Base-by-base conservation (phyloP, 1,284 basidiomycete species). In the Amylostereum chailletii region DNA sequence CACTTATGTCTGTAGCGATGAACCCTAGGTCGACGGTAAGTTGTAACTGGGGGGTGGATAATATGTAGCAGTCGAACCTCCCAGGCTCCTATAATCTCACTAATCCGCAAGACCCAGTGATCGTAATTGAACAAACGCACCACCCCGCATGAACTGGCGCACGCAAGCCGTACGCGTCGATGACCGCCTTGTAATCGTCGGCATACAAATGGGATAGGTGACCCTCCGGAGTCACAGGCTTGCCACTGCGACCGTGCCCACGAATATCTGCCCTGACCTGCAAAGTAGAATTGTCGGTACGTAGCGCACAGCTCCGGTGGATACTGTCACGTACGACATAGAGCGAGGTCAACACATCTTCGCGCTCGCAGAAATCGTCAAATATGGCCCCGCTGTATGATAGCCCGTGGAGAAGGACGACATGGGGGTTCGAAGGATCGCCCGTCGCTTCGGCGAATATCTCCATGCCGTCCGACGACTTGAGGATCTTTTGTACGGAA, bases 371-470 rank as follows among this genome's bases (percentile, higher is more conserved):
- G 31, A 70, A 57, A 27, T 57, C 54, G 51, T 71, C 63, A 43
- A 66, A 72, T 11, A 63, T 62, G 4, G 58, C 53, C 9, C 59
- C 52, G 33, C 59, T 62, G 38, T 67, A 50, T 6, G 60, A 60
- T 44, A 65, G 60, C 10, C 67, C 70, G 54, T 71, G 70, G 10
- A 71, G 60, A 51, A 72, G 65, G 31, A 72, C 60, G 30, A 71
- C 53, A 19, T 60, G 55, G 2, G 68, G 68, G 34, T 69, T 68
- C 11, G 55, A 53, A 2, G 62, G 58, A 53, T 69, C 58, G 30
- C 71, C 70, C 19, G 60, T 49, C 5, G 68, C 71, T 51, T 72
- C 67, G 32, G 69, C 64, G 45, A 59, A 54, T 27, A 62, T 57
- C 9, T 37, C 30, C 1, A 53, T 57, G 26, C 59, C 60, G 42